These are phyloP conservation scores for Populus pruinosa DNA, from an alignment of 345 rosid species.

Conservation along the genomic window DNA sequence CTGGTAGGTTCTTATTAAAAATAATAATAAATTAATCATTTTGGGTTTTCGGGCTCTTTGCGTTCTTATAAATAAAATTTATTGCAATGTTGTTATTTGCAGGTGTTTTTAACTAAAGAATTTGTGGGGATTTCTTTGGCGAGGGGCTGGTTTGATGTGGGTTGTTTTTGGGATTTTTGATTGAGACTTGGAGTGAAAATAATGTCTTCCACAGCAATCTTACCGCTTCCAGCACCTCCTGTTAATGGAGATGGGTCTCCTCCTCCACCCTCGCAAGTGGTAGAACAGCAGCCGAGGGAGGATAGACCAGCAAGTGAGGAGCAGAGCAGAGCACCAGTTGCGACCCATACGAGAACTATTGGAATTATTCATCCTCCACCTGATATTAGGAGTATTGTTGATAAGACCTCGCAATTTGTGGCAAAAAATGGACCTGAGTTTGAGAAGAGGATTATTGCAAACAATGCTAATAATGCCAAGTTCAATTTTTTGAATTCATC, in stretches of 20 bases:
- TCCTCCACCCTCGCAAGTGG: slow-evolving; percentile 58
- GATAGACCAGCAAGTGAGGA: slow-evolving; percentile 44
- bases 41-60: neutral
- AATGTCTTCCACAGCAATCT: slow-evolving; percentile 55
- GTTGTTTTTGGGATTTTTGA: neutral
- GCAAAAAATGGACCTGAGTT: slow-evolving; percentile 75
- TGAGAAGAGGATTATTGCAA: slow-evolving; percentile 66
- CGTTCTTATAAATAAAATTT: neutral
- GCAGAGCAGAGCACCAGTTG: slow-evolving; percentile 42
- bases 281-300: slow-evolving; percentile 34
- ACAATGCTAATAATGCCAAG: slow-evolving; percentile 61
- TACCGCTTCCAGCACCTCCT: slow-evolving; percentile 81
- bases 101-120: neutral
- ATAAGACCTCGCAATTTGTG: slow-evolving; percentile 75
- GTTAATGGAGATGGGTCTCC: slow-evolving; percentile 55
- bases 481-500: slow-evolving; percentile 64
- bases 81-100: neutral
- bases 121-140: neutral
- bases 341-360: slow-evolving; percentile 74
- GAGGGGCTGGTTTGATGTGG: neutral
- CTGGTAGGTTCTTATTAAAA: neutral
- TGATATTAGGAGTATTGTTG: slow-evolving; percentile 73
- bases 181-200: neutral
- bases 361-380: slow-evolving; percentile 90
- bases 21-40: too few species aligned